A percentile compares a stretch with the other conserved stretches of the same genome.
phyloP scores from a whole-genome alignment of 768 basidiomycete genomes.

The Boletus rubescentipes region DNA sequence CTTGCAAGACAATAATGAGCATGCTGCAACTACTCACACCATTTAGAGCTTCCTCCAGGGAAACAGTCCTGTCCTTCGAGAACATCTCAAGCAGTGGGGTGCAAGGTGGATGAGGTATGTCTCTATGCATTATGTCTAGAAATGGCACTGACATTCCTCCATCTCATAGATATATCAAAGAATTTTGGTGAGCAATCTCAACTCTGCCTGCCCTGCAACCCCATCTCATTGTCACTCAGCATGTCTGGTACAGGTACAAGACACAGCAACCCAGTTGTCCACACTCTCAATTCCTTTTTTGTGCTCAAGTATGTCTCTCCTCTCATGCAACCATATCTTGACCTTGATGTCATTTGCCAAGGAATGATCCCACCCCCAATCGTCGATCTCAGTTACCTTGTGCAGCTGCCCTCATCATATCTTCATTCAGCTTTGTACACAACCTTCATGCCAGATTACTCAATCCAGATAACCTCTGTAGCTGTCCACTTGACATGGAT shows the following conservation, averaged over 20 bases:
- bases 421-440: constrained; percentile 91
- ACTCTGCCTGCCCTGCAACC: neutral
- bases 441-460: constrained; percentile 82
- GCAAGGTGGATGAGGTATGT: constrained; percentile 66
- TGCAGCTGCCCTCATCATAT: constrained; percentile 83
- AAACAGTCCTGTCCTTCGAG: constrained; percentile 81
- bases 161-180: constrained; percentile 83
- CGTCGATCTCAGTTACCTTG: constrained; percentile 84
- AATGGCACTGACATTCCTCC: neutral
- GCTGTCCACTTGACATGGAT: constrained; percentile 86
- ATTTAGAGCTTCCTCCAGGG: constrained; percentile 77
- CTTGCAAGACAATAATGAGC: constrained; percentile 81
- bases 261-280: constrained; percentile 88
- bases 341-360: constrained; percentile 29
- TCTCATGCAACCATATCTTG: neutral
- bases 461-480: constrained; percentile 78
- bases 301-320: constrained; percentile 77
- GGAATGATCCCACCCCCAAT: constrained; percentile 89
- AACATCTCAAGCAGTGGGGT: constrained; percentile 75
- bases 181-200: constrained; percentile 75
- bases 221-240: too few relatives aligned
- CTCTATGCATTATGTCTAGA: neutral
- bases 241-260: constrained; percentile 55
- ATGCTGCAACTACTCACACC: constrained; percentile 67
- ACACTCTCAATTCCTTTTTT: constrained; percentile 96